phyloP scores from a whole-genome alignment of 2,329 filamentous ascomycete genomes.

The Hymenoscyphus fraxineus region DNA sequence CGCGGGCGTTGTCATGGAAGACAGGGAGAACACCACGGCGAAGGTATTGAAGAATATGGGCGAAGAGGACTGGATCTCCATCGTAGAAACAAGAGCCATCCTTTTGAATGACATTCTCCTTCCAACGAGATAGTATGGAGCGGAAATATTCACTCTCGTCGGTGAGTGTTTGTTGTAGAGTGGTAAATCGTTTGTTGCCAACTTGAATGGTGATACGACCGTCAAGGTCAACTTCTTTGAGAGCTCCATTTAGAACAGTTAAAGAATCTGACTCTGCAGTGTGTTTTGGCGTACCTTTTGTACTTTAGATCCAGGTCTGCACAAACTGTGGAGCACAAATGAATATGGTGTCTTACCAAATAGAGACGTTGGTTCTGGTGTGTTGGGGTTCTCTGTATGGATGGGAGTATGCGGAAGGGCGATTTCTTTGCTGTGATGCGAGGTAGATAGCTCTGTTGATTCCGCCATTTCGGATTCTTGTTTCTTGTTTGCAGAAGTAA shows the following conservation, averaged over 20 bases:
- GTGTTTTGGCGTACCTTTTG: too few species aligned
- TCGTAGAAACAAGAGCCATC: slow-evolving; percentile 40
- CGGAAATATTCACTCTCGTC: not conserved
- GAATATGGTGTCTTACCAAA: too few species aligned
- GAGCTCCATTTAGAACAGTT: not conserved
- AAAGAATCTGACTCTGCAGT: too few species aligned
- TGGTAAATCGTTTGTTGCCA: not conserved
- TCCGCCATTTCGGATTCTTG: too few species aligned
- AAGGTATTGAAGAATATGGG: slow-evolving; percentile 36
- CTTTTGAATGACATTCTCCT: slow-evolving; percentile 10
- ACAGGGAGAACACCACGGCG: slow-evolving; percentile 35
- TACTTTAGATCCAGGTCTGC: too few species aligned
- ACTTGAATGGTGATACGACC: not conserved
- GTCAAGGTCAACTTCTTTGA: not conserved
- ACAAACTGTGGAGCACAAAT: too few species aligned
- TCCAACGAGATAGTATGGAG: not conserved
- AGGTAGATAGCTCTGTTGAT: too few species aligned
- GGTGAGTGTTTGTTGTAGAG: not conserved
- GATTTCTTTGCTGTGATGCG: too few species aligned
- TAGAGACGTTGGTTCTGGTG: too few species aligned
- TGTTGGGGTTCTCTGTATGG: too few species aligned
- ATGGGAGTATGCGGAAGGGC: too few species aligned
- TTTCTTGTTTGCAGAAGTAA: too few species aligned
- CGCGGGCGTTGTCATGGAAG: slow-evolving; percentile 32
- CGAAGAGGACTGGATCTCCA: slow-evolving; percentile 36